phyloP scores from a whole-genome alignment of 2,329 filamentous ascomycete species.

The Ophiostoma himal-ulmi region DNA sequence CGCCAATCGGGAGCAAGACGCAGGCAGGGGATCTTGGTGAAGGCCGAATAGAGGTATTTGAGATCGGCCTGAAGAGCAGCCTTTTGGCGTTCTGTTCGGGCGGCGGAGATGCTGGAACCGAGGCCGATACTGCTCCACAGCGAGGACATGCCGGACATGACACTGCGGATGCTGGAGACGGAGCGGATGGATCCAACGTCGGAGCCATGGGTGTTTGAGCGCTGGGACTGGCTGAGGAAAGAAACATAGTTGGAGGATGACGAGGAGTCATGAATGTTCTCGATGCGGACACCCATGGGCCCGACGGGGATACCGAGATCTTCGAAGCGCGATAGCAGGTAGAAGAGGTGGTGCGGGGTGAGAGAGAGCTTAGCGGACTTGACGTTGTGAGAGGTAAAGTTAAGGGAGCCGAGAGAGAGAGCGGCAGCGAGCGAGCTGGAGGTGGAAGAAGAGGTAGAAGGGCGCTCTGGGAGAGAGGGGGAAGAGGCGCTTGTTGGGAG shows the following conservation, averaged over 20 bases:
- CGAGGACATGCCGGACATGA: slow-evolving; percentile 94
- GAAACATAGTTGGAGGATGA: slow-evolving; percentile 91
- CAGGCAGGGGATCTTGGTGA: slow-evolving; percentile 94
- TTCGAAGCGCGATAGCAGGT: slow-evolving; percentile 90
- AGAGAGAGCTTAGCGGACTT: slow-evolving; percentile 89
- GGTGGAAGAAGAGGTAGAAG: slow-evolving; percentile 62
- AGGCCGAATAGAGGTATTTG: slow-evolving; percentile 95
- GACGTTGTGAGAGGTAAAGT: slow-evolving; percentile 74
- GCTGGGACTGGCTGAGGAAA: slow-evolving; percentile 78
- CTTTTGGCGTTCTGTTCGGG: slow-evolving; percentile 85
- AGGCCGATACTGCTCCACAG: slow-evolving; percentile 87
- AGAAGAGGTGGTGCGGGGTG: slow-evolving; percentile 95
- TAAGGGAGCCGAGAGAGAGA: slow-evolving; percentile 77
- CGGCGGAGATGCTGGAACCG: slow-evolving; percentile 68
- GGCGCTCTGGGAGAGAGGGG: slow-evolving; percentile 54
- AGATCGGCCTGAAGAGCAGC: slow-evolving; percentile 77
- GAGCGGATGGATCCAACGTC: slow-evolving; percentile 91
- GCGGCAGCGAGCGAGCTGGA: slow-evolving; percentile 74
- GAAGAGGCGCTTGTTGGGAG: slow-evolving; percentile 43
- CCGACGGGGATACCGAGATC: slow-evolving; percentile 85
- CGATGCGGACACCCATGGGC: slow-evolving; percentile 90
- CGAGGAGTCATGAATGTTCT: slow-evolving; percentile 85
- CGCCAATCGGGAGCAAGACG: slow-evolving; percentile 88
- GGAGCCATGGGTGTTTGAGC: slow-evolving; percentile 69
- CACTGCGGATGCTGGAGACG: slow-evolving; percentile 91